Conservation (phyloP, 441 rosid genomes). For the Mallotus repandus region DNA sequence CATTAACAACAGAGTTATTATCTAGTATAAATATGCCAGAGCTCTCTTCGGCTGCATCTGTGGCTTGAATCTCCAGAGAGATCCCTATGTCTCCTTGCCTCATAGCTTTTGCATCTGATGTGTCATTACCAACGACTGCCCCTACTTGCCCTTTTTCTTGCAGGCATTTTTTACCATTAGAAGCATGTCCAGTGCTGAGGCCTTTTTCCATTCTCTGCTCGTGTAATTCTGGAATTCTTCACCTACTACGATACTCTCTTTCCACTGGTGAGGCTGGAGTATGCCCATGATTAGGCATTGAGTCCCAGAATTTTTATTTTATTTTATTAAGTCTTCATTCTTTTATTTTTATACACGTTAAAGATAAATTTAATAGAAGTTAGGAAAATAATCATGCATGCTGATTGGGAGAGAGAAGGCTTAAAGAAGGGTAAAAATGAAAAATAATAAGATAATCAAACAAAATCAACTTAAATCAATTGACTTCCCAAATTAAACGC, state of each 20-base stretch:
- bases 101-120: constrained; percentile 52
- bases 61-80: constrained; percentile 54
- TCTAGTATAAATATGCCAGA: constrained; percentile 50
- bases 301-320: too few relatives aligned
- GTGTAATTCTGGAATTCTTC: constrained; percentile 44
- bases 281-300: too few relatives aligned
- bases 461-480: too few relatives aligned
- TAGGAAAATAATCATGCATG: too few relatives aligned
- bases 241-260: constrained; percentile 22
- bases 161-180: constrained; percentile 50
- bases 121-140: constrained; percentile 55
- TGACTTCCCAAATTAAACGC: too few relatives aligned
- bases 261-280: constrained; percentile 30
- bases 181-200: constrained; percentile 52
- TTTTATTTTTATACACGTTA: too few relatives aligned
- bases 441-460: too few relatives aligned
- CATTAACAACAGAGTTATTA: constrained; percentile 42
- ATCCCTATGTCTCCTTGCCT: constrained; percentile 52
- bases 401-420: too few relatives aligned
- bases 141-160: constrained; percentile 45
- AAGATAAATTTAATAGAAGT: too few relatives aligned
- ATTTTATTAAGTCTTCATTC: too few relatives aligned
- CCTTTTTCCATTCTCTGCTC: constrained; percentile 45
- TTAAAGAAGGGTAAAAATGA: too few relatives aligned
- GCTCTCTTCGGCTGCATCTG: constrained; percentile 47